These are phyloP conservation scores for Leccinum boreale DNA, from an alignment of 768 basidiomycete species.

Conservation along the genomic window DNA sequence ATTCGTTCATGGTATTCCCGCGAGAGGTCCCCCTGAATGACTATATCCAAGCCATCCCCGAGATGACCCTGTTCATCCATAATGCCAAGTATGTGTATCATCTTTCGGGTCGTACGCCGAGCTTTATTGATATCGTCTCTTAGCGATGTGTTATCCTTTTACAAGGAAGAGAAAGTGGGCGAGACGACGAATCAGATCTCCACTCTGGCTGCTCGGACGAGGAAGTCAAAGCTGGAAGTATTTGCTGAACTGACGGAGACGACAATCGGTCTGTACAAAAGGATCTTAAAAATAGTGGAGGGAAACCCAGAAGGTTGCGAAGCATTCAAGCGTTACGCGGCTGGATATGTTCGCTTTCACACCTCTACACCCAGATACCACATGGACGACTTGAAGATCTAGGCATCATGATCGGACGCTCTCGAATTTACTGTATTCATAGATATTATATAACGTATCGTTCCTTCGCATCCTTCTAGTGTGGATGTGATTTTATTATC, in stretches of 20 bases:
- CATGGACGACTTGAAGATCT: conserved; percentile 12
- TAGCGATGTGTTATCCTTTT: neutral
- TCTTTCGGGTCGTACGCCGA: neutral
- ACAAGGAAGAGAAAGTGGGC: neutral
- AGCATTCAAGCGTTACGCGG: conserved; percentile 2
- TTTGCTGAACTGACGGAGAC: neutral
- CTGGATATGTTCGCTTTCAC: conserved; percentile 22
- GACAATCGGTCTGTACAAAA: conserved; percentile 11
- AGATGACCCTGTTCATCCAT: neutral
- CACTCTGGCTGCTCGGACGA: neutral
- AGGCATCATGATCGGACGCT: neutral
- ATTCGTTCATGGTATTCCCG: conserved; percentile 9
- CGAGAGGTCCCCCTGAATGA: neutral
- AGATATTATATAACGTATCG: no score
- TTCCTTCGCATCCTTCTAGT: no score
- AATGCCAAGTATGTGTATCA: neutral
- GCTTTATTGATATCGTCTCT: neutral
- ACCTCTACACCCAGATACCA: conserved; percentile 19
- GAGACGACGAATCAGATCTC: neutral
- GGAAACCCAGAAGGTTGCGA: conserved; percentile 4
- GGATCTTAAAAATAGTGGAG: conserved; percentile 20
- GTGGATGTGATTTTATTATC: no score
- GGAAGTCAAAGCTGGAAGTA: neutral
- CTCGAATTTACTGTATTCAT: neutral
- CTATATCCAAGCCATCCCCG: neutral